Base-by-base conservation (phyloP, 495 filamentous ascomycete genomes). In the Aspergillus avenaceus region DNA sequence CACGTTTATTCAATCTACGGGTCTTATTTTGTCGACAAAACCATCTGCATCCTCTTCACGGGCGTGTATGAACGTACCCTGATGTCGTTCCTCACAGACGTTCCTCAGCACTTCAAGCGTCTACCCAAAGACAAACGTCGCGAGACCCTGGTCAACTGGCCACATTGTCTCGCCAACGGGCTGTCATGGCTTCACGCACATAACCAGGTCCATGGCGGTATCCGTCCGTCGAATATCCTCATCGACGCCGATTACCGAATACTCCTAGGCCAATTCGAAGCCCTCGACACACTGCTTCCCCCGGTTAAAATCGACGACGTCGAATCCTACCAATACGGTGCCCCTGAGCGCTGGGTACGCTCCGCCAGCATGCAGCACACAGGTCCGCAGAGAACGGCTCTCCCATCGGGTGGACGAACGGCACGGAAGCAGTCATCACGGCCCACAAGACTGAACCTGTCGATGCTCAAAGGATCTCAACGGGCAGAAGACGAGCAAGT, bases 321-420 rank as follows among this genome's bases (percentile, higher is more conserved):
- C 27, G 92, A 97, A 60, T 76, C 78, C 27, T 96, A 96, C 69
- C 86, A 95, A 53, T 93, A 96, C 58, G 85, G 86, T 1, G 83
- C 92, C 2, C 91, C 92, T 3, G 92, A 97, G 60, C 78, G 85
- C 45, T 87, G 85, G 81, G 57, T 70, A 9, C 76, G 73, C 29
- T 69, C 67, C 8, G 47, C 64, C 3, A 62, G 56, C 36, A 54
- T 73, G 2, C 70, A 74, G 25, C 63, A 66, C 44, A 60, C 54
- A 2, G 60, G 54, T 9, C 53, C 57, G 8, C 42, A 63, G 21
- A 60, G 62, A 11, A 60, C 59, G 8, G 45, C 57, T 4, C 69
- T 74, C 5, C 74, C 69, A 22, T 78, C 75, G 2, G 77, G 77
- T 19, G 73, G 76, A 14, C 72, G 77, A 5, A 78, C 77, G 7